These are phyloP conservation scores for Solanum tarapatanum DNA, from an alignment of 257 asterid species.

Conservation along the genomic window DNA sequence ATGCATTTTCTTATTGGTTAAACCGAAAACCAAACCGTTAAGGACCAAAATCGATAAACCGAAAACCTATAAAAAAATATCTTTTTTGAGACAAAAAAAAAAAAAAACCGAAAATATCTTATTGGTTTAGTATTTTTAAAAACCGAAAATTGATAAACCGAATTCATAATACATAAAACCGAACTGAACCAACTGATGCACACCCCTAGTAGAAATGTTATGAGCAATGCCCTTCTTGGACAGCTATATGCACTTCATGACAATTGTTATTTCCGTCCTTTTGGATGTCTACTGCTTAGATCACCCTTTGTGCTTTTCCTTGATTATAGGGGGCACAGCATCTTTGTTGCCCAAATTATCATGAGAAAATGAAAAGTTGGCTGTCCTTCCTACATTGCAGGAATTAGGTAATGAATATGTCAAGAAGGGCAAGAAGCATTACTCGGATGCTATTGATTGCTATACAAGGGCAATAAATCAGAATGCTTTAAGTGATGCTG, in stretches of 20 bases:
- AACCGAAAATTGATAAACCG: too few relatives aligned
- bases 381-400: conserved; percentile 26
- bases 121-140: too few relatives aligned
- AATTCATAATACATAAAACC: too few relatives aligned
- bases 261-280: neutral
- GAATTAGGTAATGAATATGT: conserved; percentile 81
- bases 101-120: too few relatives aligned
- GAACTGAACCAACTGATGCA: neutral
- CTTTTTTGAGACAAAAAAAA: too few relatives aligned
- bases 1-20: neutral
- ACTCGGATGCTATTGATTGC: conserved; percentile 81
- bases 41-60: neutral
- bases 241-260: neutral
- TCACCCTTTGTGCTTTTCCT: neutral
- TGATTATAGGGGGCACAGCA: neutral
- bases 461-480: conserved; percentile 85
- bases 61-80: too few relatives aligned
- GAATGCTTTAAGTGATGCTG: conserved; percentile 65
- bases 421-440: conserved; percentile 72
- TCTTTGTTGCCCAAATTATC: neutral
- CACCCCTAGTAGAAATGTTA: neutral
- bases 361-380: neutral
- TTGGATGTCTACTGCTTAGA: neutral
- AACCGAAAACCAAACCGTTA: neutral
- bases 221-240: neutral